Base-by-base conservation (phyloP, 441 rosid genomes). In the Euphorbia celastroides region DNA sequence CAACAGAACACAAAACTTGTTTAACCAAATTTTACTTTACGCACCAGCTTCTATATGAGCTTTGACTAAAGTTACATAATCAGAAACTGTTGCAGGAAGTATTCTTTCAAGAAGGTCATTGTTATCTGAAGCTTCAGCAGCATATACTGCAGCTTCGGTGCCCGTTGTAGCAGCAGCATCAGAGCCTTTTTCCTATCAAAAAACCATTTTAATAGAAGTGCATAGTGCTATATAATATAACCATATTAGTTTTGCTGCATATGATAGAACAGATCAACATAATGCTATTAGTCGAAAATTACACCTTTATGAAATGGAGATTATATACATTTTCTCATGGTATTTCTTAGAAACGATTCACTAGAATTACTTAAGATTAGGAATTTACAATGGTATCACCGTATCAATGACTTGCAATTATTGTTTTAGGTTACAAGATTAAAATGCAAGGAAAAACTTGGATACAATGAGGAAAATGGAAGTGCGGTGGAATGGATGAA, bases 1-100 rank as follows among this genome's bases (percentile, higher is more conserved):
- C 31, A 70, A 56, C 31, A 60, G 27, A 65, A 70, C 2, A 36
- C 28, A 52, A 14, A 74, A 57, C 32, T 52, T 56, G 11, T 31
- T 48, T 38, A 57, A 54, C 63, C 26, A 42, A 44, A 64, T 38
- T 2, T 28, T 70, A 32, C 54, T 25, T 70, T 67, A 75, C 86
- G 70, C 72, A 95, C 99, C 98, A 67, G 97, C 90, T 72, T 82
- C 80, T 67, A 85, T 87, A 80, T 95, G 99, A 86, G 90, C 90
- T 80, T 81, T 88, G 75, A 85, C 93, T 80, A 95, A 80, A 79
- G 66, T 76, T 60, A 92, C 83, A 67, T 87, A 92, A 79, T 95
- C 93, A 69, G 86, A 90, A 65, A 92, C 83, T 27, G 97, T 85
- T 73, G 83, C 89, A 58, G 99, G 96, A 70, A 95, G 95, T 78